Conservation (phyloP, 768 basidiomycete genomes). For the Boletus rubroflammeus region DNA sequence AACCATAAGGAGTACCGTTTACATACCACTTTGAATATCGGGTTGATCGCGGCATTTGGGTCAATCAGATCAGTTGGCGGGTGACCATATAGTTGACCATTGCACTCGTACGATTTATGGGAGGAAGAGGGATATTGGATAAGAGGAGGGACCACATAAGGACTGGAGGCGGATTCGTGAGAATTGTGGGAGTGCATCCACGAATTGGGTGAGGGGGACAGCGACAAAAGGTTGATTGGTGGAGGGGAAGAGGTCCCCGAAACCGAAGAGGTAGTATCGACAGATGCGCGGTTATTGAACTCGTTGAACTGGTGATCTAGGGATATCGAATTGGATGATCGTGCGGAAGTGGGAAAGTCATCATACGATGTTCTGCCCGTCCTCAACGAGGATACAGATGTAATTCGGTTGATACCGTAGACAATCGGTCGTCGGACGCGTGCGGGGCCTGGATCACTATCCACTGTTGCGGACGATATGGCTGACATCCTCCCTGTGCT, state of each 20-base stretch:
- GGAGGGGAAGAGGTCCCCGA: slow-evolving; percentile 72
- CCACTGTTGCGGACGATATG: slow-evolving; percentile 79
- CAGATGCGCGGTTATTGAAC: slow-evolving; percentile 67
- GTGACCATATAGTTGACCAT: slow-evolving; percentile 48
- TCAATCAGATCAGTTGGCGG: slow-evolving; percentile 60
- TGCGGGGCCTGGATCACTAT: slow-evolving; percentile 81
- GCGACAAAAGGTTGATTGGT: slow-evolving; percentile 68
- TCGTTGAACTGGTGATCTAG: slow-evolving; percentile 75
- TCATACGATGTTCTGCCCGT: slow-evolving; percentile 55
- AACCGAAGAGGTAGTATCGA: slow-evolving; percentile 54
- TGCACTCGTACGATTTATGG: slow-evolving; percentile 47
- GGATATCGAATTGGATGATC: slow-evolving; percentile 78
- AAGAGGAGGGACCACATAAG: slow-evolving; percentile 36
- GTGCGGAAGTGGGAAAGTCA: slow-evolving; percentile 68
- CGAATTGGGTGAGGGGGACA: slow-evolving; percentile 61
- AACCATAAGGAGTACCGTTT: not conserved
- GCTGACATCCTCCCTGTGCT: slow-evolving; percentile 71
- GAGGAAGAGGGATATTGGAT: slow-evolving; percentile 39
- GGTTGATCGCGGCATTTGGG: slow-evolving; percentile 72
- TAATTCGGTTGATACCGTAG: slow-evolving; percentile 69
- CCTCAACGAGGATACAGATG: slow-evolving; percentile 70
- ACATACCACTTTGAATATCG: slow-evolving; percentile 90
- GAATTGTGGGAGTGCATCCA: slow-evolving; percentile 48
- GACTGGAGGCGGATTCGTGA: slow-evolving; percentile 37
- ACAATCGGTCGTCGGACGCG: slow-evolving; percentile 60